Evolutionary conservation across 768 basidiomycete species (phyloP).

Genomic region (Boletus reticuloceps): DNA sequence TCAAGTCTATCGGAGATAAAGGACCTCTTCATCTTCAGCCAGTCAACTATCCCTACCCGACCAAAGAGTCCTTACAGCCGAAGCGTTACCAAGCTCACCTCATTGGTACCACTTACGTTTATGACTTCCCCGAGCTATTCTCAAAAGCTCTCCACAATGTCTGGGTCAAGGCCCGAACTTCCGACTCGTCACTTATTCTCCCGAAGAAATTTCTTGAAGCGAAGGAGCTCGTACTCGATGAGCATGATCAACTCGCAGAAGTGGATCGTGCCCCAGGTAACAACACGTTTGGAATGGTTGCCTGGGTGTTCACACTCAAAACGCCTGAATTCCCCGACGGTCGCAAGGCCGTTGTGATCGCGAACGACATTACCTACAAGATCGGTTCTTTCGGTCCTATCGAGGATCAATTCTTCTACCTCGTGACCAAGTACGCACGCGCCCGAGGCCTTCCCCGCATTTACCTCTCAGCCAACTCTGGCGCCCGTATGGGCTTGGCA

Average conservation of each 20-base stretch:
- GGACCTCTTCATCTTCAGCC: conserved; percentile 96
- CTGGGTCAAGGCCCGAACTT: conserved; percentile 73
- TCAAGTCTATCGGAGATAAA: conserved; percentile 98
- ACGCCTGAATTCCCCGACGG: conserved; percentile 93
- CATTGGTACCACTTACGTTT: conserved; percentile 97
- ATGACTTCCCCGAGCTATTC: conserved; percentile 99
- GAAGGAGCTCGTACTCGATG: conserved; percentile 91
- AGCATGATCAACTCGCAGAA: conserved; percentile 86
- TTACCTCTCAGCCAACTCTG: conserved; percentile 98
- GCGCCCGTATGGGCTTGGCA: conserved; percentile 93
- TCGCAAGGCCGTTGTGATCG: conserved; percentile 83
- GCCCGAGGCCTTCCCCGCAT: conserved; percentile 86
- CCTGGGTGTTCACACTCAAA: conserved; percentile 89
- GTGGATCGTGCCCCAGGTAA: conserved; percentile 91
- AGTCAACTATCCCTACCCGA: conserved; percentile 89
- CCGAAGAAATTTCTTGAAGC: conserved; percentile 82
- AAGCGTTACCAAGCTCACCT: conserved; percentile 99
- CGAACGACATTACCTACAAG: conserved; percentile 98
- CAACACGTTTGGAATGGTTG: conserved; percentile 97
- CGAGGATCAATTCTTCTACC: conserved; percentile 97
- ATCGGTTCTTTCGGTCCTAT: conserved; percentile 96
- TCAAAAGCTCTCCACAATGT: conserved; percentile 93
- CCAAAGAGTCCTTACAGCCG: conserved; percentile 97
- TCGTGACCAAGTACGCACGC: conserved; percentile 92
- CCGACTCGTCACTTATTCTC: conserved; percentile 61